These are phyloP conservation scores for Taiwanofungus camphoratus DNA, from an alignment of 1,284 basidiomycete genomes.

Conservation along the genomic window DNA sequence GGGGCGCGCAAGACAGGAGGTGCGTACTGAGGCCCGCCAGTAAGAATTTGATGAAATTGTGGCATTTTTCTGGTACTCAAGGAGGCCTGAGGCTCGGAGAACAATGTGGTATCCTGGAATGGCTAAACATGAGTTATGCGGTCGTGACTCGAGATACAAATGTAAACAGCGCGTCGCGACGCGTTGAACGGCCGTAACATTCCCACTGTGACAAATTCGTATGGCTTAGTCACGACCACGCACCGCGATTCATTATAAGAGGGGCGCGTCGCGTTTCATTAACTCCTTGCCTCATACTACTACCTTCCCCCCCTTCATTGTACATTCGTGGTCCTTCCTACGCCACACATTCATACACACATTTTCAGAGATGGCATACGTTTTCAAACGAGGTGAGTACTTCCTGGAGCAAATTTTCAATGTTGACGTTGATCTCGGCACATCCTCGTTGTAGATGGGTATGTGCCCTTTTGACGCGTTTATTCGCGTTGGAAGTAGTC, in stretches of 20 bases:
- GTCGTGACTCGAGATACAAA: background rate
- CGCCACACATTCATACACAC: background rate
- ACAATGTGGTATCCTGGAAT: background rate
- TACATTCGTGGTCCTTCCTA: constrained; percentile 7
- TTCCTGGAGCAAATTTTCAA: no score
- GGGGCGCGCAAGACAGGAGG: constrained; percentile 60
- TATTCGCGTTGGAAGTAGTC: constrained; percentile 9
- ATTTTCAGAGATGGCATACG: constrained; percentile 48
- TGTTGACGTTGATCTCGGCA: constrained; percentile 3
- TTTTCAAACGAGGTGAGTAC: constrained; percentile 68
- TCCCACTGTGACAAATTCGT: constrained; percentile 10
- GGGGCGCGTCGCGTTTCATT: constrained; percentile 24
- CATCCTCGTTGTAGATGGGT: constrained; percentile 50
- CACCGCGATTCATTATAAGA: constrained; percentile 22
- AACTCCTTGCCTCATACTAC: constrained; percentile 27
- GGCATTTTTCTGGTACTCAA: constrained; percentile 11
- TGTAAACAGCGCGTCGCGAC: constrained; percentile 11
- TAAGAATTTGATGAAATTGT: constrained; percentile 26
- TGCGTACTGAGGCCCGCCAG: constrained; percentile 42
- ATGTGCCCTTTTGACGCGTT: constrained; percentile 32
- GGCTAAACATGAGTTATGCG: background rate
- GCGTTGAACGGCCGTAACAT: constrained; percentile 16
- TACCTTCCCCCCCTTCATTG: constrained; percentile 20
- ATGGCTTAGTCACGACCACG: constrained; percentile 25
- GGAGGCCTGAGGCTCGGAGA: no score